These are phyloP conservation scores for Acephala macrosclerotiorum DNA, from an alignment of 2,329 filamentous ascomycete species.

Conservation along the genomic window DNA sequence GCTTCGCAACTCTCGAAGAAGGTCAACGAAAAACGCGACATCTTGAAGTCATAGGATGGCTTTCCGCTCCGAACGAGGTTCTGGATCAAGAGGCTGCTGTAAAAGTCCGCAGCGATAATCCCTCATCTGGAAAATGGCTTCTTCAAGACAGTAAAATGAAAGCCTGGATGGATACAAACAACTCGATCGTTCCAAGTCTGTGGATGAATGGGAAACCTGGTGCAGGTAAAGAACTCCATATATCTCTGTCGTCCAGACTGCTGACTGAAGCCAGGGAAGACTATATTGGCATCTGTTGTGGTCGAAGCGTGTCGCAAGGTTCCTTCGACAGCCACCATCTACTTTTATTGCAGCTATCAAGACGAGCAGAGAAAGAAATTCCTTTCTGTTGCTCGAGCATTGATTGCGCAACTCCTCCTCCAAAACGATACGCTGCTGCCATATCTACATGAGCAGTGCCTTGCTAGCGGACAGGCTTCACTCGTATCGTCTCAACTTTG, in stretches of 20 bases:
- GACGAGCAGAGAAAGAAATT: conserved; percentile 44
- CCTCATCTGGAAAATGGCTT: conserved; percentile 44
- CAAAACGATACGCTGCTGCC: conserved; percentile 42
- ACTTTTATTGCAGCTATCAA: conserved; percentile 50
- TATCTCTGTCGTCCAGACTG: background rate
- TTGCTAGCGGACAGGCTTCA: conserved; percentile 40
- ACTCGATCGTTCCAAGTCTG: conserved; percentile 40
- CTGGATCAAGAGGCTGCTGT: conserved; percentile 34
- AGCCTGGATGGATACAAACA: conserved; percentile 28
- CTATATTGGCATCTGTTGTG: conserved; percentile 48
- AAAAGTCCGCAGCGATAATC: conserved; percentile 19
- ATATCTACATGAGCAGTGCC: conserved; percentile 44
- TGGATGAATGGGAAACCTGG: conserved; percentile 51
- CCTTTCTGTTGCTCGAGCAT: conserved; percentile 42
- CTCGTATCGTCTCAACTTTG: conserved; percentile 40
- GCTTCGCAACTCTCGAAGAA: conserved; percentile 14
- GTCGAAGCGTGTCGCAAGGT: conserved; percentile 42
- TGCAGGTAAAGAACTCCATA: conserved; percentile 41
- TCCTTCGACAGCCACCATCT: conserved; percentile 36
- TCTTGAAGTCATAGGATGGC: conserved; percentile 33
- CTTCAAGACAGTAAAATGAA: conserved; percentile 36
- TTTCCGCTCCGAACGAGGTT: conserved; percentile 24
- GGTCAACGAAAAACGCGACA: conserved; percentile 30
- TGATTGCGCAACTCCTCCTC: conserved; percentile 47
- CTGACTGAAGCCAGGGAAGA: conserved; percentile 43